Base-by-base conservation (phyloP, 176 grass and related monocot species). In the Oryza australiensis region DNA sequence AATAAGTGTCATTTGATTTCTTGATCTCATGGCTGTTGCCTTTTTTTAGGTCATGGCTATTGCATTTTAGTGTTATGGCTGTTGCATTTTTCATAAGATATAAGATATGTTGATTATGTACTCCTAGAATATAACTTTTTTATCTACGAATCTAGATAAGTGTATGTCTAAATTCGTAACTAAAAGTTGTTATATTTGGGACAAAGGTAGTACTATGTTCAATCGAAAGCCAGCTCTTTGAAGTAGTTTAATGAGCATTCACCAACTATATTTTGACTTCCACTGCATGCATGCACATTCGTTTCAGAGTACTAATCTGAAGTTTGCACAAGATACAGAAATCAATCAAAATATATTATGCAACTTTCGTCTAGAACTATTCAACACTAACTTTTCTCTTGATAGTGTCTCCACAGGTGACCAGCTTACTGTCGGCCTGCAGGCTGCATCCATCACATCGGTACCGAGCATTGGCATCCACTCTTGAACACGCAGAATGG, bases 21-120 rank as follows among this genome's bases (percentile, higher is more conserved):
- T 48, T 62, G 2, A 48, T 49, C n/a, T 9, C 15, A 42, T 68
- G 29, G 29, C 11, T 34, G 13, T 60, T 46, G 38, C 55, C 22
- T 62, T 78, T 78, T 26, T 34, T 20, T 3, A 20, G 35, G 32
- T 38, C 48, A 42, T 1, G 18, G 16, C 18, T 23, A 18, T 77
- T 35, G 55, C 55, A 72, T 82, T 35, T 45, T 12, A 68, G 10
- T 69, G n/a, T 27, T 57, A 28, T 83, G 80, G 45, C 48, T 51
- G 43, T 45, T 48, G 13, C 46, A 16, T 49, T 49, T 49, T 16
- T 49, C 46, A 45, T 67, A 66, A 72, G 42, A 43, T 9, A 45
- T 67, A 66, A 72, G 42, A 43, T 9, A 60, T 60, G 18, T 10
- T 60, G n/a, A 60, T 62, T 82, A 73, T 45, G 11, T 42, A n/a